A percentile compares a stretch with the other conserved stretches of the same genome.
Evolutionary conservation across 2,329 filamentous ascomycete genomes (phyloP).

Genomic region (Orbilia javanica): DNA sequence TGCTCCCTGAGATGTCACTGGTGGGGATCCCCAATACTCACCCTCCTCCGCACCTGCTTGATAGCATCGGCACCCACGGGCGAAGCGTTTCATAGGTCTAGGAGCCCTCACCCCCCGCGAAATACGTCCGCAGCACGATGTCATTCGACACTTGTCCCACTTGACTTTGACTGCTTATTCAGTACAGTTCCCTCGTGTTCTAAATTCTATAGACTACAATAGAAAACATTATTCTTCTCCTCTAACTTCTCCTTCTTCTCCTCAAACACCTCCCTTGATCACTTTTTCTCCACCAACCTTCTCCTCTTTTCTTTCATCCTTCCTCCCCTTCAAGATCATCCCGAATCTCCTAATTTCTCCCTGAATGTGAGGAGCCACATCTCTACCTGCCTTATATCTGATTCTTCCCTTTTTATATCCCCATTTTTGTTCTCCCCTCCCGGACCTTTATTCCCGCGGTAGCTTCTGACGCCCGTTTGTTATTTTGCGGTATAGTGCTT

Average conservation of each 20-base stretch:
- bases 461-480: constrained; percentile 8
- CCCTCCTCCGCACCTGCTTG: neutral
- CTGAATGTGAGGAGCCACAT: neutral
- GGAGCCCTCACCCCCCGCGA: neutral
- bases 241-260: neutral
- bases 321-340: neutral
- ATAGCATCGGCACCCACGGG: neutral
- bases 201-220: neutral
- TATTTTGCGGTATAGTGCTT: neutral
- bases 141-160: constrained; percentile 19
- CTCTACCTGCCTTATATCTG: constrained; percentile 14
- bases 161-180: neutral
- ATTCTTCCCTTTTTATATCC: neutral
- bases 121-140: constrained; percentile 29
- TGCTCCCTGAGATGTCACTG: constrained; percentile 6
- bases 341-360: neutral
- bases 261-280: neutral
- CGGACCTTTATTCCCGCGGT: neutral
- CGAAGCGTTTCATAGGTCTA: constrained; percentile 5
- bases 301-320: neutral
- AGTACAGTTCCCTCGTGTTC: constrained; percentile 10
- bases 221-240: neutral
- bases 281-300: neutral
- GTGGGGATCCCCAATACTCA: neutral
- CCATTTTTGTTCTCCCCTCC: neutral